A percentile compares a stretch with the other conserved stretches of the same genome.
Conservation (phyloP, 179 eudicot species). For the Camellia oleifera region DNA sequence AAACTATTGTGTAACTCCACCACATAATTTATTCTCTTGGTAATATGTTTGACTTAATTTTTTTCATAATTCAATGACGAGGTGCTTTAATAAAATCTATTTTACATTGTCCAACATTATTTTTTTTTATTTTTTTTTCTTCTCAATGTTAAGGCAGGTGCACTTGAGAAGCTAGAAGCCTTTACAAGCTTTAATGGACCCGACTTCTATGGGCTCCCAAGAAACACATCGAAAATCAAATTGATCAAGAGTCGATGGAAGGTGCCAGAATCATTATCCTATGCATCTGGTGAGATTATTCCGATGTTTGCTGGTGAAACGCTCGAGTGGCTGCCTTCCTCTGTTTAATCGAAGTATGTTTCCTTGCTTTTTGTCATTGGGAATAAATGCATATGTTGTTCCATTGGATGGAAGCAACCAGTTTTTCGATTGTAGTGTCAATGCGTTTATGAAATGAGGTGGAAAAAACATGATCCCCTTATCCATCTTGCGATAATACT, state of each 20-base stretch:
- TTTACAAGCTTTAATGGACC: conserved; percentile 98
- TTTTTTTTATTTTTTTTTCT: not conserved
- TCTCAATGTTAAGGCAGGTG: conserved; percentile 58
- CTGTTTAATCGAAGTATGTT: not conserved
- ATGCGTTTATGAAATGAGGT: not conserved
- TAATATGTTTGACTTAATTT: not conserved
- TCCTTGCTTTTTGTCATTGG: no score
- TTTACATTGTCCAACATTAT: not conserved
- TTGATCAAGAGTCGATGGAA: conserved; percentile 69
- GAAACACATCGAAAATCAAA: conserved; percentile 71
- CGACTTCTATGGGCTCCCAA: conserved; percentile 87
- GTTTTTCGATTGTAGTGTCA: not conserved
- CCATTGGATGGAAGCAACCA: not conserved
- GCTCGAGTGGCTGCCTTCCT: conserved; percentile 62
- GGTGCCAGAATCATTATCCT: conserved; percentile 58
- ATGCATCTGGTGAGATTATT: conserved; percentile 57
- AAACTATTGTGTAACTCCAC: not conserved
- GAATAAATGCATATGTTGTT: not conserved
- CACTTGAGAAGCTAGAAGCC: conserved; percentile 72
- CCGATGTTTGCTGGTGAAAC: conserved; percentile 90
- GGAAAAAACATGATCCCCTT: conserved; percentile 1
- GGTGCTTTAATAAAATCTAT: not conserved
- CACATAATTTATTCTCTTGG: no score
- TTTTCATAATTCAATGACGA: not conserved
- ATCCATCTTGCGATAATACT: not conserved